Evolutionary conservation across 139 green algal genomes (phyloP).

Genomic region (Eudorina sp.): DNA sequence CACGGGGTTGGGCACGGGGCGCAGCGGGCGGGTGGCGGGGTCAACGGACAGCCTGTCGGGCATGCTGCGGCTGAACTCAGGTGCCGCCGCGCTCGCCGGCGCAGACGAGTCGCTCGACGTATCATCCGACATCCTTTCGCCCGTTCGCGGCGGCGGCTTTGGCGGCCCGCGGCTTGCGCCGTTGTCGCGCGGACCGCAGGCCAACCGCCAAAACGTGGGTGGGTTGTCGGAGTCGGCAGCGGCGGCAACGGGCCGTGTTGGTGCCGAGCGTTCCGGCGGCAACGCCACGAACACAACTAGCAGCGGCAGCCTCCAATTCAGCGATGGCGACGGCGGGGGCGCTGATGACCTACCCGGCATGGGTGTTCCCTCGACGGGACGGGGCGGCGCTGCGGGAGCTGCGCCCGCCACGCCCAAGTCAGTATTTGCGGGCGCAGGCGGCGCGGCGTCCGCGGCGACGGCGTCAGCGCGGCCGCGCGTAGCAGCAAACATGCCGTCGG

Average conservation of each 20-base stretch:
- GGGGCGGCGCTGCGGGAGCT: not conserved
- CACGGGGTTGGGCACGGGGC: no score
- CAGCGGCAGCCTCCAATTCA: conserved; percentile 32
- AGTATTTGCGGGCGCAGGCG: conserved; percentile 2
- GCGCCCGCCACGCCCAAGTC: not conserved
- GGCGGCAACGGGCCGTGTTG: not conserved
- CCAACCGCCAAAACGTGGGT: no score
- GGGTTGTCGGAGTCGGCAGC: not conserved
- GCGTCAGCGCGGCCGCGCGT: not conserved
- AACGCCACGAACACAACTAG: not conserved
- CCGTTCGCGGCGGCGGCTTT: no score
- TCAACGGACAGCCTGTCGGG: no score
- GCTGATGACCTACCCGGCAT: conserved; percentile 18
- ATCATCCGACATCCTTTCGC: no score
- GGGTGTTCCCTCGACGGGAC: not conserved
- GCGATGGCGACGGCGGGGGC: conserved; percentile 25
- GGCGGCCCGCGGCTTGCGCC: no score
- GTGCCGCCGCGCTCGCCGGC: no score
- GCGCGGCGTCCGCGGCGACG: not conserved
- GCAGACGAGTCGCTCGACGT: no score
- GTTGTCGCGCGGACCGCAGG: no score
- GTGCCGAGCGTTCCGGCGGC: not conserved
- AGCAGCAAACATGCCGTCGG: not conserved
- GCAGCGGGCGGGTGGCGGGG: no score
- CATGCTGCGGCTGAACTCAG: no score